Evolutionary conservation across 768 basidiomycete genomes (phyloP).

Genomic region (Cytidiella melzeri): DNA sequence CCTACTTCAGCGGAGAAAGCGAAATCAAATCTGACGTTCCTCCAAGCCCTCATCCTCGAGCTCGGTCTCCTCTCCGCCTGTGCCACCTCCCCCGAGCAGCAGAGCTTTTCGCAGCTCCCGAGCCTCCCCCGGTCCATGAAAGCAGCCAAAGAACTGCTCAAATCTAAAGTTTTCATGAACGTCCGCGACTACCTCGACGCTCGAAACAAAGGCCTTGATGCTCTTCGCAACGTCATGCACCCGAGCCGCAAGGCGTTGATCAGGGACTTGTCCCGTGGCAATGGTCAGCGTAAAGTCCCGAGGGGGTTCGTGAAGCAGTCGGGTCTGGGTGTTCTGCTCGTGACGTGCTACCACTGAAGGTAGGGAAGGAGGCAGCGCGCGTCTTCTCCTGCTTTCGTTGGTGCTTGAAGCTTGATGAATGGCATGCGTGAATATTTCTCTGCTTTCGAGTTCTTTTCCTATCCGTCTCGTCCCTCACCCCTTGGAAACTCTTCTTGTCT

Average conservation of each 20-base stretch:
- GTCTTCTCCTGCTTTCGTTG: too few species aligned
- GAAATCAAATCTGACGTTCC: conserved; percentile 48
- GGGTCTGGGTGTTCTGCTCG: conserved; percentile 53
- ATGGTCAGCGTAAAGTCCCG: conserved; percentile 34
- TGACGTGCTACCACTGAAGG: conserved; percentile 28
- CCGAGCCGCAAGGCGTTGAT: conserved; percentile 56
- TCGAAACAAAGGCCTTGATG: conserved; percentile 56
- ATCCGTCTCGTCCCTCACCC: too few species aligned
- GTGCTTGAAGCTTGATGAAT: too few species aligned
- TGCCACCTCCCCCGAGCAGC: conserved; percentile 7
- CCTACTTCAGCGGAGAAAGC: conserved; percentile 35
- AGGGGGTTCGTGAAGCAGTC: conserved; percentile 56
- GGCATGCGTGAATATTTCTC: too few species aligned
- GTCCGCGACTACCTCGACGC: conserved; percentile 67
- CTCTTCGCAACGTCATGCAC: conserved; percentile 55
- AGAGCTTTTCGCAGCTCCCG: conserved; percentile 33
- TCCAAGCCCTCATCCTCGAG: conserved; percentile 74
- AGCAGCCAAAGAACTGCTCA: conserved; percentile 65
- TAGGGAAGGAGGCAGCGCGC: too few species aligned
- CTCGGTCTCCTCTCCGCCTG: conserved; percentile 40
- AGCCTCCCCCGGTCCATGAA: conserved; percentile 52
- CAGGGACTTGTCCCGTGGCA: conserved; percentile 41
- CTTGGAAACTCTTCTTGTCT: too few species aligned
- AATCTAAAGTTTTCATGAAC: conserved; percentile 62
- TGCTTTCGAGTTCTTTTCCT: too few species aligned